phyloP scores from a whole-genome alignment of 177 flowering plant species.

The Vitis hybrid region DNA sequence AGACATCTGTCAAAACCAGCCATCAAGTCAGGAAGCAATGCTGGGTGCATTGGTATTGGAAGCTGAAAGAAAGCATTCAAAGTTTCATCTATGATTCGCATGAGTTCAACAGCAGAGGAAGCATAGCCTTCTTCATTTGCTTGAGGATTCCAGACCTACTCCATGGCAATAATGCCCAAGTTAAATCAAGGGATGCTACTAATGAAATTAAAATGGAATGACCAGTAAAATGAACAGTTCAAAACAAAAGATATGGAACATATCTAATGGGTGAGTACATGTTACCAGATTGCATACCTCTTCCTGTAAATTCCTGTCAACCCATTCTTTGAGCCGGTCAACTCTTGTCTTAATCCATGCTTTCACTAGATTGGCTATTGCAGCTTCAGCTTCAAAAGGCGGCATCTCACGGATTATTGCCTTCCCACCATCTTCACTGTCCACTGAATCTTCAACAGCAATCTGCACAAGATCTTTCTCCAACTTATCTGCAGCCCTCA shows the following conservation, averaged over 20 bases:
- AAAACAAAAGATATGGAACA: not conserved
- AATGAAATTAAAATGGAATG: not conserved
- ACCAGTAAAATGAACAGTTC: not conserved
- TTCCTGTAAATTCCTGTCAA: conserved; percentile 47
- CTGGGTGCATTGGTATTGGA: conserved; percentile 92
- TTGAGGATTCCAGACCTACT: conserved; percentile 84
- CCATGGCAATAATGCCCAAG: not conserved
- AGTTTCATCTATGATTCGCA: conserved; percentile 77
- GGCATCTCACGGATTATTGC: conserved; percentile 57
- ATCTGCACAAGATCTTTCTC: conserved; percentile 59
- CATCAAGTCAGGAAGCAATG: conserved; percentile 83
- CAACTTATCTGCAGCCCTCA: conserved; percentile 53
- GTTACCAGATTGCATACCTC: conserved; percentile 29
- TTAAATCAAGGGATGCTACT: conserved; percentile 5
- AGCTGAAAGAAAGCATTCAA: conserved; percentile 87
- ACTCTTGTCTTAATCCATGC: conserved; percentile 40
- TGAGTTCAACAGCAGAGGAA: conserved; percentile 81
- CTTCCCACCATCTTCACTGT: conserved; percentile 60
- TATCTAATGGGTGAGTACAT: too few species aligned
- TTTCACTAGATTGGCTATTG: conserved; percentile 47
- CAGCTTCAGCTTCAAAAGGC: conserved; percentile 54
- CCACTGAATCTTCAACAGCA: conserved; percentile 58
- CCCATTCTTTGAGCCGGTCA: conserved; percentile 57
- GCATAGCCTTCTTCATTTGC: conserved; percentile 75
- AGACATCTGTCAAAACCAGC: conserved; percentile 82